Conservation (phyloP, 2,329 filamentous ascomycete genomes). For the Fusarium haematococcum region DNA sequence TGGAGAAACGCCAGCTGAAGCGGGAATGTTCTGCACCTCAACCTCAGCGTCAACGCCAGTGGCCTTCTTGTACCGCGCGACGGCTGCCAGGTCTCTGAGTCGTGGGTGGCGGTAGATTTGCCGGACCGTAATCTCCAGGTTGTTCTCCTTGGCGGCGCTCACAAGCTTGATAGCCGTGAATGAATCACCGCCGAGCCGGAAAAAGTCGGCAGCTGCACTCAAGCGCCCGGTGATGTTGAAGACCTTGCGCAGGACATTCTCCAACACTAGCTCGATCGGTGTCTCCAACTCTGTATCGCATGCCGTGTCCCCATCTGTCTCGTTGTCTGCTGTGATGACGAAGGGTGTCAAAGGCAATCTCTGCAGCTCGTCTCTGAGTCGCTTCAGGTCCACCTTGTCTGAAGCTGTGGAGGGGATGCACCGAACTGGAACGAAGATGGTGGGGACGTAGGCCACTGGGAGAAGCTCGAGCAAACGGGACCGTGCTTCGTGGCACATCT, state of each 20-base stretch:
- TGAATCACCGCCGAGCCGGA: neutral
- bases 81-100: neutral
- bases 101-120: neutral
- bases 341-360: neutral
- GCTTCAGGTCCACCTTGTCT: neutral
- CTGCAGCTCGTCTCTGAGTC: neutral
- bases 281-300: neutral
- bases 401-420: neutral
- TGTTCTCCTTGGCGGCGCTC: neutral
- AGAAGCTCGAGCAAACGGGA: neutral
- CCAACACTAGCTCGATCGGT: neutral
- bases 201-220: neutral
- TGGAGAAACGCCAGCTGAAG: neutral
- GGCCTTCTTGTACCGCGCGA: neutral
- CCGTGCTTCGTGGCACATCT: neutral
- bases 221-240: neutral
- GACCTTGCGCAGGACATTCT: neutral
- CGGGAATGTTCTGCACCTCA: neutral
- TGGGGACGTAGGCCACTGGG: neutral
- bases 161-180: neutral
- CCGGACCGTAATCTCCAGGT: neutral
- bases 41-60: neutral
- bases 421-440: neutral
- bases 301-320: neutral
- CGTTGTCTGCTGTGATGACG: neutral